Evolutionary conservation across 1,139 yeast species (phyloP).

Genomic region (Taphrina populina): DNA sequence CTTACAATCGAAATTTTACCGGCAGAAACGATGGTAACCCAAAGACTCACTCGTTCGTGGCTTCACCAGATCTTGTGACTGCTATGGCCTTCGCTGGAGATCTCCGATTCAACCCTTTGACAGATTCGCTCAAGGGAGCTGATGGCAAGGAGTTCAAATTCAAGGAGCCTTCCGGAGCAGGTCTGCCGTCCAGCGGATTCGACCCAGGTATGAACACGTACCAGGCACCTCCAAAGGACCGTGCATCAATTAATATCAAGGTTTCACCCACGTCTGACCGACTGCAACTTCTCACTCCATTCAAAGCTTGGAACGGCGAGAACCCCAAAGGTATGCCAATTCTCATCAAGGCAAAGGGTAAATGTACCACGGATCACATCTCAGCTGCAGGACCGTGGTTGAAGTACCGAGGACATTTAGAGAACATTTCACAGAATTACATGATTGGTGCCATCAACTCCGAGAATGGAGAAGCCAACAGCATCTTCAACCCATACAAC

Average conservation of each 20-base stretch:
- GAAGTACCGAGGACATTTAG: conserved; percentile 99
- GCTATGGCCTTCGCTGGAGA: conserved; percentile 97
- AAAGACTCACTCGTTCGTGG: conserved; percentile 95
- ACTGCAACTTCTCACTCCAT: conserved; percentile 87
- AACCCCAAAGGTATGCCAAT: conserved; percentile 87
- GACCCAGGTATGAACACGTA: conserved; percentile 94
- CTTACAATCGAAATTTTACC: conserved; percentile 99
- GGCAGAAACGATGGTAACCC: conserved; percentile 99
- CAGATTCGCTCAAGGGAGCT: conserved; percentile 89
- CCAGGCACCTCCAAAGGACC: conserved; percentile 95
- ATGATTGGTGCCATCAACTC: conserved; percentile 99
- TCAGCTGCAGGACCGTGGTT: conserved; percentile 99
- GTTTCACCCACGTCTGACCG: conserved; percentile 85
- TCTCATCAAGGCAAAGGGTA: conserved; percentile 93
- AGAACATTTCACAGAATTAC: conserved; percentile 97
- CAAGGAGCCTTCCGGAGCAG: conserved; percentile 84
- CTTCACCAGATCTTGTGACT: conserved; percentile 96
- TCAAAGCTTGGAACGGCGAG: conserved; percentile 93
- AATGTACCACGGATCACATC: conserved; percentile 98
- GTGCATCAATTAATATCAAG: conserved; percentile 67
- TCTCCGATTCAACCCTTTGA: conserved; percentile 95
- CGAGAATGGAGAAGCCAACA: conserved; percentile 94
- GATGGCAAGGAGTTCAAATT: conserved; percentile 95
- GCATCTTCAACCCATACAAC: conserved; percentile 82
- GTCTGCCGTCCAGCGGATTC: conserved; percentile 90